Conservation (phyloP, 306 rosid genomes). For the Trichosanthes truncata region DNA sequence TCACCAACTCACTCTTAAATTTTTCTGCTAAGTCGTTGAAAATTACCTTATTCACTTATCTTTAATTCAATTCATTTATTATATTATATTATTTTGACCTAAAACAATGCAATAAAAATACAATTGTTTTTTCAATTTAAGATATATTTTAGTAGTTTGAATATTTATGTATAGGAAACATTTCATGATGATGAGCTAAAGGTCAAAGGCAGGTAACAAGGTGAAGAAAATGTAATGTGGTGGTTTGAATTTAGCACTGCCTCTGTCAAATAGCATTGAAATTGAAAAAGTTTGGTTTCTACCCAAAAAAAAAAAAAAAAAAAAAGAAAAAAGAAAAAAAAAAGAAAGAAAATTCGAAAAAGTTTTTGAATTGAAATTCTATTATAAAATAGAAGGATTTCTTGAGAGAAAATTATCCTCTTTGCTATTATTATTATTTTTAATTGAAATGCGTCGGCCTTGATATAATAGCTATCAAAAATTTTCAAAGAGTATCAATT, state of each 20-base stretch:
- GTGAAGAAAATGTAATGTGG: neutral
- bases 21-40: neutral
- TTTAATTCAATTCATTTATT: neutral
- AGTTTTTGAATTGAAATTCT: neutral
- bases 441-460: neutral
- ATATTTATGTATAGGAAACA: neutral
- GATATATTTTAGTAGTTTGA: neutral
- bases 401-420: neutral
- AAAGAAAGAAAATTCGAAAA: no score
- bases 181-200: neutral
- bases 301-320: neutral
- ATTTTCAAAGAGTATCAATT: neutral
- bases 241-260: neutral
- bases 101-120: neutral
- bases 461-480: neutral
- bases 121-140: neutral
- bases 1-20: neutral
- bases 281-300: neutral
- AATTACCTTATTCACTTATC: no score
- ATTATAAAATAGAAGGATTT: neutral
- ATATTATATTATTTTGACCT: neutral
- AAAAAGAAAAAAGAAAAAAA: no score
- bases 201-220: conserved; percentile 1
- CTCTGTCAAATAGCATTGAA: neutral
- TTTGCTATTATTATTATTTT: neutral